phyloP scores from a whole-genome alignment of 352 stramenopile species.

The Pythium scleroteichum region DNA sequence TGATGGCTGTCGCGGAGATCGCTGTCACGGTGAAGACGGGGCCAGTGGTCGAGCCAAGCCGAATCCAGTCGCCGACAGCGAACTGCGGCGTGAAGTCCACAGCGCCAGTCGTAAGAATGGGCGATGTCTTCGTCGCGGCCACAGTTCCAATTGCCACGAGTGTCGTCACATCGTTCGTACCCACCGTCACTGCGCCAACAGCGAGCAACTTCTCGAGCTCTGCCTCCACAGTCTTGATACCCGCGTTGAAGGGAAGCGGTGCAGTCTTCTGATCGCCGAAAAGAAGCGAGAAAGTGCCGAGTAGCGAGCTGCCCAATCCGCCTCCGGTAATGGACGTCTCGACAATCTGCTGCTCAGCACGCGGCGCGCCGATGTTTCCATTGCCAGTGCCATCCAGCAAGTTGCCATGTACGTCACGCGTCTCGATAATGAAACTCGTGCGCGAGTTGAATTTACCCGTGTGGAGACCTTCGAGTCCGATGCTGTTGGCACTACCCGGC shows the following conservation, averaged over 20 bases:
- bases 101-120: conserved; percentile 52
- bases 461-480: conserved; percentile 62
- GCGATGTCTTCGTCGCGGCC: conserved; percentile 76
- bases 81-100: conserved; percentile 69
- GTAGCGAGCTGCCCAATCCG: conserved; percentile 38
- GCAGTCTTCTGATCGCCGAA: conserved; percentile 66
- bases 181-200: conserved; percentile 84
- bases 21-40: conserved; percentile 85
- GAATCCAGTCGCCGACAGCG: conserved; percentile 91
- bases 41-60: conserved; percentile 73
- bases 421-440: conserved; percentile 92
- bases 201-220: conserved; percentile 81
- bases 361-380: conserved; percentile 47
- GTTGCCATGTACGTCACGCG: conserved; percentile 91
- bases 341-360: conserved; percentile 91
- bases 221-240: conserved; percentile 73
- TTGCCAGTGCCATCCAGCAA: conserved; percentile 83
- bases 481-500: conserved; percentile 56
- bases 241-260: conserved; percentile 62
- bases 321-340: conserved; percentile 63
- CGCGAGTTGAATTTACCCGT: conserved; percentile 63
- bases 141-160: conserved; percentile 57
- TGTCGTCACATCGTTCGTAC: conserved; percentile 86
- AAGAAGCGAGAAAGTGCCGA: conserved; percentile 75
- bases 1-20: conserved; percentile 70